A percentile compares a stretch with the other conserved stretches of the same genome.
These are phyloP conservation scores for Colletotrichum sp. DNA, from an alignment of 2,329 filamentous ascomycete species.

Conservation along the genomic window DNA sequence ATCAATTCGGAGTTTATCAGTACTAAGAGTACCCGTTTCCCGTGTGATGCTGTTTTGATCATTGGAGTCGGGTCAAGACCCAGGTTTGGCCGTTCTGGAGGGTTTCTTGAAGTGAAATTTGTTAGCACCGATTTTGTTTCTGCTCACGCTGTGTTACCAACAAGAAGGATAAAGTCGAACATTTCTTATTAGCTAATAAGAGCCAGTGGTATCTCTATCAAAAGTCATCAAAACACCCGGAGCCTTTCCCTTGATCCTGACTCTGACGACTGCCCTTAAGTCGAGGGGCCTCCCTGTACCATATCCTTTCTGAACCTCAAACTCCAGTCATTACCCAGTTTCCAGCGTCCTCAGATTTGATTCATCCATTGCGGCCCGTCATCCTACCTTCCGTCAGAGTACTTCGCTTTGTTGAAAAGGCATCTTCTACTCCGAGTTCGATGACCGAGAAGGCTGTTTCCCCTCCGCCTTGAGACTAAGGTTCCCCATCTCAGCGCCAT, in stretches of 20 bases:
- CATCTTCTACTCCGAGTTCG: neutral
- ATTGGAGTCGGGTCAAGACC: neutral
- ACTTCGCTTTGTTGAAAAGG: neutral
- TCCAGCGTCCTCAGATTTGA: neutral
- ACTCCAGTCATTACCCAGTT: slow-evolving; percentile 3
- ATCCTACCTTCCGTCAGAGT: neutral
- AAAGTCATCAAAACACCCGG: neutral
- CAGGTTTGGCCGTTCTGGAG: too few species aligned
- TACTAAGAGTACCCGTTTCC: neutral
- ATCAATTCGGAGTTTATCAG: neutral
- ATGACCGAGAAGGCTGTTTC: neutral
- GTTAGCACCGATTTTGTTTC: too few species aligned
- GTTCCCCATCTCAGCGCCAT: slow-evolving; percentile 32
- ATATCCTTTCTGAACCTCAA: neutral
- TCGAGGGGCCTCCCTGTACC: neutral
- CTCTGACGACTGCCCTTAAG: neutral
- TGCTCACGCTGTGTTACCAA: neutral
- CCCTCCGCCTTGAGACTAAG: slow-evolving; percentile 25
- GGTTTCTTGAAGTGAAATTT: too few species aligned
- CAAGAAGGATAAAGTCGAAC: neutral
- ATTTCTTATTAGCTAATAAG: neutral
- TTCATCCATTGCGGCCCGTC: neutral
- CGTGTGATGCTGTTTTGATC: neutral
- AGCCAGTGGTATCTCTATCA: slow-evolving; percentile 12
- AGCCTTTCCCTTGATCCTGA: neutral